phyloP scores from a whole-genome alignment of 2,329 filamentous ascomycete species.

The Coniochaeta hoffmannii region DNA sequence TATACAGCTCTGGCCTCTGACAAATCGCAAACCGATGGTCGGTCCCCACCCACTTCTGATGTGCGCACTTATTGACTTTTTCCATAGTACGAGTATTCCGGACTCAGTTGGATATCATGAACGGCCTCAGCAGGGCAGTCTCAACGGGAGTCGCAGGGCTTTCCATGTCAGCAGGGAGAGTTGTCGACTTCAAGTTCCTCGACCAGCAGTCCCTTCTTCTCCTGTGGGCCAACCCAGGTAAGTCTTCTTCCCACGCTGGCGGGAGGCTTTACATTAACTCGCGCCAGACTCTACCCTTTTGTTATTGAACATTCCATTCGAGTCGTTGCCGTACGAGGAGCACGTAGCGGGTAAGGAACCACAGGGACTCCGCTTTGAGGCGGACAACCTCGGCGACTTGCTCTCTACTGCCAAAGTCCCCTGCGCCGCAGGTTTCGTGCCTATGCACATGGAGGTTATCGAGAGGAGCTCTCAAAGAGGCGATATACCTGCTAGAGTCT shows the following conservation, averaged over 20 bases:
- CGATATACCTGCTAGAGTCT: slow-evolving; percentile 40
- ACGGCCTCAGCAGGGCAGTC: slow-evolving; percentile 47
- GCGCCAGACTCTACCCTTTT: not conserved
- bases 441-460: slow-evolving; percentile 45
- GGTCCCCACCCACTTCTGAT: slow-evolving; percentile 1
- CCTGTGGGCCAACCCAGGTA: slow-evolving; percentile 40
- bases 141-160: slow-evolving; percentile 31
- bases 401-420: slow-evolving; percentile 10
- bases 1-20: slow-evolving; percentile 36
- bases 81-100: slow-evolving; percentile 36
- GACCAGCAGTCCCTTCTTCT: slow-evolving; percentile 54
- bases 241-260: not conserved
- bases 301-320: not conserved
- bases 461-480: slow-evolving; percentile 34
- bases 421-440: slow-evolving; percentile 24
- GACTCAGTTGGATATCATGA: slow-evolving; percentile 41
- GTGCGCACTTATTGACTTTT: not conserved
- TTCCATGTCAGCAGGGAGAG: slow-evolving; percentile 30
- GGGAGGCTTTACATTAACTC: not conserved
- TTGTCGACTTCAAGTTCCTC: slow-evolving; percentile 62
- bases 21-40: slow-evolving; percentile 28
- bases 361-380: not conserved
- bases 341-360: not conserved
- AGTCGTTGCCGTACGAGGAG: slow-evolving; percentile 4
- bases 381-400: not conserved